Percentiles rank a stretch among this genome's conserved stretches.
These are phyloP conservation scores for Ilex asprella DNA, from an alignment of 257 asterid species.

Conservation along the genomic window DNA sequence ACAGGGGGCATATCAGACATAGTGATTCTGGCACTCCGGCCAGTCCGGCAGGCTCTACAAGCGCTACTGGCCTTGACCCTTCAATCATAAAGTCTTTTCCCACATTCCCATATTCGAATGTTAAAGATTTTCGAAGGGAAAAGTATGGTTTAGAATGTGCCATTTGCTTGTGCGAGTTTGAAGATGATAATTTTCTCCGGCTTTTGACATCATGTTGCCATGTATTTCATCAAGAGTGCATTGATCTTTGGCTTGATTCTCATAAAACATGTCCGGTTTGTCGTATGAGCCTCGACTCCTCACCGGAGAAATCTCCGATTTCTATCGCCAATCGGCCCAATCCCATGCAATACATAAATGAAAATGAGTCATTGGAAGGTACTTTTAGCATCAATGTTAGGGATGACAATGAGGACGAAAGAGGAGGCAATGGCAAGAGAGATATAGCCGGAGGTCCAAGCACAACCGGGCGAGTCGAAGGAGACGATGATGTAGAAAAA, in stretches of 20 bases:
- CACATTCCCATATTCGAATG: too few species aligned
- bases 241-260: slow-evolving; percentile 8
- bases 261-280: too few species aligned
- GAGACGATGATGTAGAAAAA: slow-evolving; percentile 14
- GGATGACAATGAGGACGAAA: slow-evolving; percentile 18
- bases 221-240: slow-evolving; percentile 6
- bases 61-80: too few species aligned
- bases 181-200: slow-evolving; percentile 22
- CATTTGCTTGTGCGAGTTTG: too few species aligned
- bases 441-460: background rate
- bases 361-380: slow-evolving; percentile 19
- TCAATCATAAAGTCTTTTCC: too few species aligned
- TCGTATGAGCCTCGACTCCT: too few species aligned
- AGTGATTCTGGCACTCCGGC: too few species aligned
- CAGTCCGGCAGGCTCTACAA: too few species aligned
- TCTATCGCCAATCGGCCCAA: background rate
- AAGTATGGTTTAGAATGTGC: too few species aligned
- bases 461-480: background rate
- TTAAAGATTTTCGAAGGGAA: too few species aligned
- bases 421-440: background rate
- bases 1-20: too few species aligned
- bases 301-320: too few species aligned
- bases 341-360: slow-evolving; percentile 11
- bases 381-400: slow-evolving; percentile 35
- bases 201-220: slow-evolving; percentile 40